Percentiles rank a stretch among this genome's conserved stretches.
phyloP scores from a whole-genome alignment of 2,329 filamentous ascomycete genomes.

The Neopestalotiopsis sp. region DNA sequence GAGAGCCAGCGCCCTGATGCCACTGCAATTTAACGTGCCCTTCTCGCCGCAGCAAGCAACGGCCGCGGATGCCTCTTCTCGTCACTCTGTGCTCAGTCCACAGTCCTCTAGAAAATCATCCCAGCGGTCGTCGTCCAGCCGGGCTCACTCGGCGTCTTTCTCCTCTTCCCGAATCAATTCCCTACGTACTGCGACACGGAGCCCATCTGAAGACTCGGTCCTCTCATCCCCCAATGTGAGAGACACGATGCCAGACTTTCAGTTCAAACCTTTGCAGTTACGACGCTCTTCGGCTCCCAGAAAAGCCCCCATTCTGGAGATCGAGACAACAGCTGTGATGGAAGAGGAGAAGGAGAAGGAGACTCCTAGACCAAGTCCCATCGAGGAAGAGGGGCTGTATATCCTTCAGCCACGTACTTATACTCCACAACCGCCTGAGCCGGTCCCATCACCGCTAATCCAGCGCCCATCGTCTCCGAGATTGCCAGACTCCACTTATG shows the following conservation, averaged over 20 bases:
- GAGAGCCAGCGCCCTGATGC: conserved; percentile 22
- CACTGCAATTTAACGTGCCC: conserved; percentile 33
- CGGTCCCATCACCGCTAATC: conserved; percentile 52
- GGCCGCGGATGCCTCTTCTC: conserved; percentile 22
- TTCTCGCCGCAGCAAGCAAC: conserved; percentile 30
- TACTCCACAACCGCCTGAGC: conserved; percentile 55
- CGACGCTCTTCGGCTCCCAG: conserved; percentile 22
- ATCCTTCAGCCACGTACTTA: conserved; percentile 64
- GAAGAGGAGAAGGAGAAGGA: conserved; percentile 24
- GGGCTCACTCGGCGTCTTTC: conserved; percentile 23
- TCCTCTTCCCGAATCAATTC: conserved; percentile 23
- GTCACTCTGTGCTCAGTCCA: conserved; percentile 18
- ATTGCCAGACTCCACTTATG: conserved; percentile 27
- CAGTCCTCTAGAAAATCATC: conserved; percentile 12
- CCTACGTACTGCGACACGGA: conserved; percentile 27
- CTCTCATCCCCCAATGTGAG: conserved; percentile 30
- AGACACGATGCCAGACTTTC: conserved; percentile 34
- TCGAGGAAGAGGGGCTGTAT: conserved; percentile 49
- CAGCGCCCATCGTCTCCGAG: background rate
- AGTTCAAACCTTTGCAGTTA: conserved; percentile 28
- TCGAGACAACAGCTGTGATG: conserved; percentile 26
- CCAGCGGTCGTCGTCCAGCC: conserved; percentile 24
- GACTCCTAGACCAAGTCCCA: conserved; percentile 19
- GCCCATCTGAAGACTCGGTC: conserved; percentile 28
- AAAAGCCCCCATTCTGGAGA: conserved; percentile 22